Base-by-base conservation (phyloP, 2,329 filamentous ascomycete species). In the Ceratocystis diversiconidia region DNA sequence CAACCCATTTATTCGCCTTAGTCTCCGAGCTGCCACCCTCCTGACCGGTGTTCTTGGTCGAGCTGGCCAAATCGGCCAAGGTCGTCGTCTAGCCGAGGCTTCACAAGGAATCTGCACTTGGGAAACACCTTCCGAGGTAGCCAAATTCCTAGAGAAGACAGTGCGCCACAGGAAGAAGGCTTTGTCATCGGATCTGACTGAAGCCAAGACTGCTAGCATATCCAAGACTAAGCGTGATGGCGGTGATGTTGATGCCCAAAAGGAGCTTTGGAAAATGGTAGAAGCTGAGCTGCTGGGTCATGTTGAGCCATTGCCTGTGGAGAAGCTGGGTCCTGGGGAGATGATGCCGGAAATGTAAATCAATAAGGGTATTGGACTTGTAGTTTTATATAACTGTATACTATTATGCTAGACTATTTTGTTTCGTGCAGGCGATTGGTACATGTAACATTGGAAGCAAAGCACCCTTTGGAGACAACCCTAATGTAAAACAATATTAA, bases 41-140 rank as follows among this genome's bases (percentile, higher is more conserved):
- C 89, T 99, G 70, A 88, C 86, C 3, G 91, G 91, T 64, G 86
- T 94, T 1, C 80, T 99, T 46, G 92, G 92, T 50, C 83, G 88
- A 63, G 94, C 94, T 0, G 94, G 89, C 8, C 79, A 95, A 76
- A 79, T 82, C 63, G 94, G 94, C 46, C 86, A 91, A 72, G 75
- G 79, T 71, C 81, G 82, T 68, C 83, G 92, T 65, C 76, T 88
- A 55, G 78, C 79, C 50, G 81, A 82, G 57, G 89, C 90, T 1
- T 72, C 77, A 62, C 71, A 76, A 19, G 89, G 89, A 30, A 72
- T 77, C 4, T 79, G 89, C n/a, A 80, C 85, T 2, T 95, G 84
- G 84, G 41, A 74, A 36, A 84, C 78, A 25, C 75, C 78, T 1
- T 66, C 72, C 1, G 78, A 81, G 46, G 72, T 80, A n/a, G 68